phyloP scores from a whole-genome alignment of 2,329 filamentous ascomycete species.

The Clarireedia sp. region DNA sequence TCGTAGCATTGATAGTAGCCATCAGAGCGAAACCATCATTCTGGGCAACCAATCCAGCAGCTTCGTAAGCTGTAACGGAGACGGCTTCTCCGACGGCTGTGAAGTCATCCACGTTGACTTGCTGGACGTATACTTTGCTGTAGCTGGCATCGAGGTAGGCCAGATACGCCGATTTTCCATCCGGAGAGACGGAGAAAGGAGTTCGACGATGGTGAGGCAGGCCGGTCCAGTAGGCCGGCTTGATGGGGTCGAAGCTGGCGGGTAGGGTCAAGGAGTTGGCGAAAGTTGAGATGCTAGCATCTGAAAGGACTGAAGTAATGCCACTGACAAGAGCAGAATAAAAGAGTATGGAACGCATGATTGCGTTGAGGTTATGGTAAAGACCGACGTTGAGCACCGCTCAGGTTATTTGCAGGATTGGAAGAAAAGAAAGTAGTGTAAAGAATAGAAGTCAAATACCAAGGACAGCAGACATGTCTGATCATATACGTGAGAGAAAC shows the following conservation, averaged over 20 bases:
- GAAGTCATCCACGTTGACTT: constrained; percentile 47
- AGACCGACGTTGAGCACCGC: not conserved
- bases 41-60: constrained; percentile 53
- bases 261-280: constrained; percentile 40
- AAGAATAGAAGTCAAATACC: not conserved
- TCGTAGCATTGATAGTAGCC: constrained; percentile 43
- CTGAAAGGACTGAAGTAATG: constrained; percentile 14
- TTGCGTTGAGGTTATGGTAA: constrained; percentile 8
- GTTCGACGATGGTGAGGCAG: constrained; percentile 54
- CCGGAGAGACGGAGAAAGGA: constrained; percentile 53
- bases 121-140: constrained; percentile 49
- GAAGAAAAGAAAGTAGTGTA: not conserved
- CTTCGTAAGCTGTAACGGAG: constrained; percentile 48
- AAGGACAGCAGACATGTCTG: not conserved
- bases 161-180: constrained; percentile 50
- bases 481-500: not conserved
- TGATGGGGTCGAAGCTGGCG: constrained; percentile 47
- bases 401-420: not conserved
- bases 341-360: constrained; percentile 19
- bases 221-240: constrained; percentile 53
- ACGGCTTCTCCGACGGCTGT: constrained; percentile 43
- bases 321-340: constrained; percentile 18
- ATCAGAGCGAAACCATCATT: constrained; percentile 56
- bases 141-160: constrained; percentile 51
- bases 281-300: constrained; percentile 25